Base-by-base conservation (phyloP, 805 yeast species). In the Ogataea nakhonphanomensis region DNA sequence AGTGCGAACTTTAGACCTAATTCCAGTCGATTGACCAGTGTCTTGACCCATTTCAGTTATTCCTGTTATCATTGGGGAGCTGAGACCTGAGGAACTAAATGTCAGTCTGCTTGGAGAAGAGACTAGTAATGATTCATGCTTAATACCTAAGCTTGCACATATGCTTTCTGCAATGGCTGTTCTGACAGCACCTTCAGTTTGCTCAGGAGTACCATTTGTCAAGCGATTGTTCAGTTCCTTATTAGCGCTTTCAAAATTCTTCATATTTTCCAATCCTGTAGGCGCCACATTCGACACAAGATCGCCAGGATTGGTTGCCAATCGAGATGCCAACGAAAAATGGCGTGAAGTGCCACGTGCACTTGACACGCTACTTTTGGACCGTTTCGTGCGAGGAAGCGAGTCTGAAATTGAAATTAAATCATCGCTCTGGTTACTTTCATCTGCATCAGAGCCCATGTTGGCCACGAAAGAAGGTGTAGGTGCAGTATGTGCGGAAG, bases 231-330 rank as follows among this genome's bases (percentile, higher is more conserved):
- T 55, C 3, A 66, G 39, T 11, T 60, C 64, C 12, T 54, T 51
- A 22, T 48, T 36, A 12, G 21, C 11, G 7, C 17, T 29, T 13
- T 52, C 58, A 6, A 42, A 2, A 5, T 37, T 35, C 3, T 41
- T 15, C 2, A 17, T 11, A 33, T 37, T 43, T 2, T 43, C 54
- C 13, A 39, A 41, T 35, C 54, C 45, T 22, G 56, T 52, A 7
- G 84, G 58, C 1, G 95, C 93, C 1, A 82, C 95, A 39, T 83
- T 84, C 0, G 95, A 84, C 8, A 89, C 63, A 37, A 89, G 67
- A 57, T 88, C 95, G 22, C 96, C 96, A 0, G 96, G 95, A 53
- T 84, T 87, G 12, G 80, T 66, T 4, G 75, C 63, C 38, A 74
- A 72, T 35, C 81, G 65, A 1, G 84, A 70, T 20, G 73, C 76